Evolutionary conservation across 345 rosid genomes (phyloP), one percentile per base, ranked within the genome.

Genomic region (Erucastrum elatum): DNA sequence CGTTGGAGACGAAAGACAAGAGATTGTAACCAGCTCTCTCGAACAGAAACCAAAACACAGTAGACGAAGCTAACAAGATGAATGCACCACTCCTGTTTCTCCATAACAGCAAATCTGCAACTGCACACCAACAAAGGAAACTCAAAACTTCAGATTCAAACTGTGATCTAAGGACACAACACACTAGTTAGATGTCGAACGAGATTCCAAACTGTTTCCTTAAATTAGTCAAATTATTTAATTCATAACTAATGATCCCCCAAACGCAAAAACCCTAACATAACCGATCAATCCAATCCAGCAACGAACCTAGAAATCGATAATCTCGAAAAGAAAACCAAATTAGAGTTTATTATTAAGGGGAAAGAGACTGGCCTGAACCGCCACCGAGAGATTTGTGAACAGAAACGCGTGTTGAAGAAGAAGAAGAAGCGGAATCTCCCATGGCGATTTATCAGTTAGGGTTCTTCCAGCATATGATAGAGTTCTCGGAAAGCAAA

Each of bases 101-200:
- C 99, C 99, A 93, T 72, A 93, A 64, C 41, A 96, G 68, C 80
- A 89, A 82, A 80, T 96, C 98, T 49, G 98, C 96, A 66, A 89
- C 99, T 96, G 74, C 70, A 65, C 67, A 26, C 3, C 1, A 9
- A 8, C 5, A 27, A 29, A 55, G 64, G 4, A 34, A 6, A 29
- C 44, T 67, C 33, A 17, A 16, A 70, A 31, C 26, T 17, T 6
- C 63, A 56, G 35, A 13, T 37, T 51, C 30, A 26, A 12, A 30
- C 1, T 61, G 16, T 37, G 53, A 4, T 34, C 3, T 4, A 29
- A n/a, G 9, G 8, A 15, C 8, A 4, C 6, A 21, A 1, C 6
- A 4, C 31, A 26, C 13, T 8, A 25, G 30, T 26, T 59, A 59
- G 44, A 53, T 8, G 61, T 3, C 6, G 25, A 62, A 16, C 8